Conservation (phyloP, 202 grass and related monocot genomes). For the Bolboschoenoplectus hybrid region DNA sequence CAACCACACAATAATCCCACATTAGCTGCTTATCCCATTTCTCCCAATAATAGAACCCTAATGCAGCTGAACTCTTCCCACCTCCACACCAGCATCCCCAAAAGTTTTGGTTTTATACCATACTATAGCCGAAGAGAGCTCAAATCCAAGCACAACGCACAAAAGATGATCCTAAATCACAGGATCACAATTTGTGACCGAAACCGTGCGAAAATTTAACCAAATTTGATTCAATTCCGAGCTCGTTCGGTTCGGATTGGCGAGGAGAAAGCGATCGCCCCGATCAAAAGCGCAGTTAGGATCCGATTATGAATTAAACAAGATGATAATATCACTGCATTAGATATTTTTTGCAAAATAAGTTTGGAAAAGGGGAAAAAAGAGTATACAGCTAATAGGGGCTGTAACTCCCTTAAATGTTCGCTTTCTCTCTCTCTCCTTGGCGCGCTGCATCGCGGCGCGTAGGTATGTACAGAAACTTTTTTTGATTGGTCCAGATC, state of each 20-base stretch:
- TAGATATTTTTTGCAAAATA: neutral
- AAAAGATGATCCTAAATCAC: neutral
- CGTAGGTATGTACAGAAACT: neutral
- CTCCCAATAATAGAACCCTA: conserved; percentile 12
- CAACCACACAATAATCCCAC: neutral
- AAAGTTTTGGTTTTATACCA: neutral
- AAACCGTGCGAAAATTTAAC: neutral
- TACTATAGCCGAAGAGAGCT: neutral
- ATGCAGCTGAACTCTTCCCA: neutral
- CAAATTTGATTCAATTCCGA: conserved; percentile 2
- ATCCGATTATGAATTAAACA: neutral
- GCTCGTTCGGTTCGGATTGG: neutral
- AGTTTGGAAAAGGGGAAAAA: neutral
- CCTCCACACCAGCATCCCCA: conserved; percentile 15
- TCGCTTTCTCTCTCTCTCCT: conserved; percentile 15
- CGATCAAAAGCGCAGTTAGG: neutral
- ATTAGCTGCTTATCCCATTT: conserved; percentile 35
- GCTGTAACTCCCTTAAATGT: conserved; percentile 29
- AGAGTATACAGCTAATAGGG: conserved; percentile 23
- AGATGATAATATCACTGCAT: neutral
- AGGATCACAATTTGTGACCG: neutral
- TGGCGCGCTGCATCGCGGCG: conserved; percentile 23
- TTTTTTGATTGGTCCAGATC: neutral
- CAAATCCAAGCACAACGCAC: neutral
- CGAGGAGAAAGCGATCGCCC: neutral